A percentile compares a stretch with the other conserved stretches of the same genome.
Evolutionary conservation across 441 rosid species (phyloP).

Genomic region (Euphorbia celastroides): DNA sequence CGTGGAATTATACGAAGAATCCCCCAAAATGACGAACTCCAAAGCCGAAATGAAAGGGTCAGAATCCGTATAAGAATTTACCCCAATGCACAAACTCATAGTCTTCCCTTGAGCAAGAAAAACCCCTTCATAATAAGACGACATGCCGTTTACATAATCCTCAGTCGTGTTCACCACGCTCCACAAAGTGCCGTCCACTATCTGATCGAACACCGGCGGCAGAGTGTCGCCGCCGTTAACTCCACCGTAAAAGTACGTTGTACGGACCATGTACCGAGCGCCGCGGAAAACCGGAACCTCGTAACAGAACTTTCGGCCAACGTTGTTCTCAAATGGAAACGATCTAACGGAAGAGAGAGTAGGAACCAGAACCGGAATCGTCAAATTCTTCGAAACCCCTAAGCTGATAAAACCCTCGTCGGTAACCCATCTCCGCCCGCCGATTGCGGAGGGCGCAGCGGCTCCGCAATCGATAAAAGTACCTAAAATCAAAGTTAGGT

Average conservation of each 20-base stretch:
- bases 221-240: conserved; percentile 45
- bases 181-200: conserved; percentile 85
- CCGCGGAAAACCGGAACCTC: conserved; percentile 46
- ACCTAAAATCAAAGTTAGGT: conserved; percentile 18
- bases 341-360: conserved; percentile 67
- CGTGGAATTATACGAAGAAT: conserved; percentile 67
- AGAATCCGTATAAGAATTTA: conserved; percentile 56
- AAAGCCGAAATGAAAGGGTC: conserved; percentile 86
- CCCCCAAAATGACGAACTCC: conserved; percentile 54
- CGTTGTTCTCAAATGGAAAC: conserved; percentile 42
- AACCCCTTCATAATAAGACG: conserved; percentile 68
- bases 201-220: conserved; percentile 87
- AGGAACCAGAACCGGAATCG: conserved; percentile 21
- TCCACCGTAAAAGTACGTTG: conserved; percentile 78
- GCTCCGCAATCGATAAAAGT: conserved; percentile 76
- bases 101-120: conserved; percentile 64
- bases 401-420: conserved; percentile 38
- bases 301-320: conserved; percentile 64
- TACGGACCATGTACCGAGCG: conserved; percentile 58
- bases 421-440: conserved; percentile 52
- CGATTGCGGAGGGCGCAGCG: conserved; percentile 24
- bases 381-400: conserved; percentile 44
- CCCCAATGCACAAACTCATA: conserved; percentile 64
- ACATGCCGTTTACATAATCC: conserved; percentile 41
- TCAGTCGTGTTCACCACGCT: conserved; percentile 66